Evolutionary conservation across 73 alveolate genomes (phyloP).

Genomic region (Uronychia binucleata): DNA sequence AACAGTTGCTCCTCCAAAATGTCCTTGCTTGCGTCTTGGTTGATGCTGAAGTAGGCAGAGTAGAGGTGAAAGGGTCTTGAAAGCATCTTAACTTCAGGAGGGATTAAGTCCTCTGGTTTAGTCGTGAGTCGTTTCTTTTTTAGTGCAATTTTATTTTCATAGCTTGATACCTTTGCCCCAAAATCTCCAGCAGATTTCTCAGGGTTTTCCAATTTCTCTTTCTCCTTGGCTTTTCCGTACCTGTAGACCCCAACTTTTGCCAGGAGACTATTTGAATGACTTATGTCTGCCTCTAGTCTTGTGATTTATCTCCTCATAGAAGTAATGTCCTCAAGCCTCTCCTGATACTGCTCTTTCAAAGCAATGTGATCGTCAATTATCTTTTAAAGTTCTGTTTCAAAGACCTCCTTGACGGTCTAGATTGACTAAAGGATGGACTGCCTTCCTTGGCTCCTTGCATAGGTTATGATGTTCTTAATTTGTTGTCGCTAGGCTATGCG

Average conservation of each 20-base stretch:
- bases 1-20: neutral
- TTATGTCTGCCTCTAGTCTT: neutral
- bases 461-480: neutral
- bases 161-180: neutral
- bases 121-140: neutral
- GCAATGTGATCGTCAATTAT: neutral
- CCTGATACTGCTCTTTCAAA: neutral
- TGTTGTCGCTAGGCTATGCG: neutral
- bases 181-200: neutral
- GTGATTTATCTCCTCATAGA: neutral
- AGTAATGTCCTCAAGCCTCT: neutral
- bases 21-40: neutral
- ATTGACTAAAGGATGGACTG: neutral
- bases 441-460: neutral
- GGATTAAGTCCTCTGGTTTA: neutral
- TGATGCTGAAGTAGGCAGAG: neutral
- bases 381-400: neutral
- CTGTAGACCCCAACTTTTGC: neutral
- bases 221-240: neutral
- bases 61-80: neutral
- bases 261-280: neutral
- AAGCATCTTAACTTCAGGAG: neutral
- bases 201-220: neutral
- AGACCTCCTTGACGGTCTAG: neutral
- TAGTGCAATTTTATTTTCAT: neutral